phyloP scores from a whole-genome alignment of 2,329 filamentous ascomycete genomes.

The Grosmannia penicillata region DNA sequence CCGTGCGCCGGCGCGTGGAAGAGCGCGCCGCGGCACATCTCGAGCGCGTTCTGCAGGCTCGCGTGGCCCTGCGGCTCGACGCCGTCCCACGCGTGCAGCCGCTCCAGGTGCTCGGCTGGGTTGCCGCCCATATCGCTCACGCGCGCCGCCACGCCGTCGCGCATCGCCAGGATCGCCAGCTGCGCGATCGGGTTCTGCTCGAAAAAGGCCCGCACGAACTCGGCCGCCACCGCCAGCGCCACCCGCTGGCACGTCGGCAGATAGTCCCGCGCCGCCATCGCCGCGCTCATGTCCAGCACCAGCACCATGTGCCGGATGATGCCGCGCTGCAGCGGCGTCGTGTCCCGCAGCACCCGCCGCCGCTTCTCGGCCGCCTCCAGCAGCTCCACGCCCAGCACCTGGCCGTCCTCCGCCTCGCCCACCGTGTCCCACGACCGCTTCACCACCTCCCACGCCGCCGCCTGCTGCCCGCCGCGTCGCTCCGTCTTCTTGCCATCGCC shows the following conservation, averaged over 20 bases:
- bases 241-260: constrained; percentile 77
- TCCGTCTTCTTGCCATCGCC: too few species aligned
- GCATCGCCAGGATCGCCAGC: constrained; percentile 82
- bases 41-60: constrained; percentile 83
- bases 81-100: constrained; percentile 51
- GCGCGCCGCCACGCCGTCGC: constrained; percentile 73
- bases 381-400: constrained; percentile 59
- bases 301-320: constrained; percentile 95
- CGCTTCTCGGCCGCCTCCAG: constrained; percentile 77
- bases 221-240: constrained; percentile 65
- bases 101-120: constrained; percentile 72
- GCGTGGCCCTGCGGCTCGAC: constrained; percentile 60
- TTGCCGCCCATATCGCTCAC: constrained; percentile 88
- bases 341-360: constrained; percentile 70
- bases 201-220: constrained; percentile 89
- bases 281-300: constrained; percentile 79
- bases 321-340: constrained; percentile 84
- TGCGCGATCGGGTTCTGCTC: constrained; percentile 98
- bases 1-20: constrained; percentile 89
- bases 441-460: constrained; percentile 51
- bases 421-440: constrained; percentile 59
- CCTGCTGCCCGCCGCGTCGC: constrained; percentile 9
- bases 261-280: constrained; percentile 92
- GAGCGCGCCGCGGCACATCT: constrained; percentile 86
- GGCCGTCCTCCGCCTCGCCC: constrained; percentile 65